Base-by-base conservation (phyloP, 805 yeast species). In the Wickerhamomyces rabaulensis region DNA sequence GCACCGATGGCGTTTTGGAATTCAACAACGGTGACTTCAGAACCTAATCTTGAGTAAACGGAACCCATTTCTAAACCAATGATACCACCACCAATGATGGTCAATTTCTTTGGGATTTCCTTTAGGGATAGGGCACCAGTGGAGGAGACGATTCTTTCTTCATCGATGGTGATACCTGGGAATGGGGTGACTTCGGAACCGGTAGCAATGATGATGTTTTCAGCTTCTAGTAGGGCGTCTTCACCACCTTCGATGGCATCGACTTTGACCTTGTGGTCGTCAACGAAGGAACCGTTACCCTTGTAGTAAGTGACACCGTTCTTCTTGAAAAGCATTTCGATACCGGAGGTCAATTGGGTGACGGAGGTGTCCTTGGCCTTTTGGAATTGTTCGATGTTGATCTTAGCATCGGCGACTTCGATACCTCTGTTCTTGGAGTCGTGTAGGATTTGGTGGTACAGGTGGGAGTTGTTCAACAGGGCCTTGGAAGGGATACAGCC, bases 1-100 rank as follows among this genome's bases (percentile, higher is more conserved):
- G 97, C 98, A 75, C 99, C 99, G 64, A 94, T 85, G 53, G 94
- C 78, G 60, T 76, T 75, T 69, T 84, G 88, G 81, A 79, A 94
- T 78, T 94, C 99, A 51, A 94, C 73, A 47, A 94, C 85, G 39
- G 97, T 92, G 54, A 94, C 99, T 74, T 94, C 90, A 39, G 96
- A 74, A 40, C 99, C 99, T 61, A 94, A 74, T 72, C 99, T 82
- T 49, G 91, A 74, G 84, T 95, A 94, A 41, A 94, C 99, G 22
- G 98, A 91, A 53, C 96, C 99, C 97, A 94, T 94, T 76, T 94
- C 99, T 58, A 94, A 80, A 64, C 99, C 99, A 67, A 94, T 94
- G 74, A 94, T 92, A 78, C 99, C 99, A 73, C 97, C 99, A 67
- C 99, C 99, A 62, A 94, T 92, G 71, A 94, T 82, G 57, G 92